phyloP scores from a whole-genome alignment of 306 rosid species.

The Senna siamea region DNA sequence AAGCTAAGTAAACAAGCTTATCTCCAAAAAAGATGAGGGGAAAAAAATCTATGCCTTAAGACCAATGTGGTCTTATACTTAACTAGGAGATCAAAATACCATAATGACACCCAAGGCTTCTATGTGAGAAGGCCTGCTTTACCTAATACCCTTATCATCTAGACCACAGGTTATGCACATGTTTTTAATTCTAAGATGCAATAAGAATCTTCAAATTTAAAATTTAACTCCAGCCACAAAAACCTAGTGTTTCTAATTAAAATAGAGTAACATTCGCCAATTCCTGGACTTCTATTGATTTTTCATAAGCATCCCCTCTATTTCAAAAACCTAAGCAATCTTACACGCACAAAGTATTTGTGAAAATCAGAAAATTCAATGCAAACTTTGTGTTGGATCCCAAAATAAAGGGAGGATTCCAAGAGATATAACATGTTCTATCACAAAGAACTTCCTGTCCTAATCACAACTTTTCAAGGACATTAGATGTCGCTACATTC shows the following conservation, averaged over 20 bases:
- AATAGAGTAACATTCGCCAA: not conserved
- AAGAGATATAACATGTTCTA: not conserved
- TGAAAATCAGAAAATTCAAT: not conserved
- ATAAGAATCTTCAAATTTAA: not conserved
- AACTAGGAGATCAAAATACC: not conserved
- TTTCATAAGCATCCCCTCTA: not conserved
- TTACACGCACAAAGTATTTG: not conserved
- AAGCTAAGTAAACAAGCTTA: not conserved
- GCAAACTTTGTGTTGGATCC: not conserved
- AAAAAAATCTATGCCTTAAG: not conserved
- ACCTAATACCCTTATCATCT: slow-evolving; percentile 6
- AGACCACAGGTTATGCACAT: not conserved
- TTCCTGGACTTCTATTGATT: not conserved
- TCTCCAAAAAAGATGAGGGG: not conserved
- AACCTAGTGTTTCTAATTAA: not conserved
- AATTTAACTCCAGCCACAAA: not conserved
- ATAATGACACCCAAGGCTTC: not conserved
- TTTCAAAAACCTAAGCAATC: not conserved
- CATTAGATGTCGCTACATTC: not conserved
- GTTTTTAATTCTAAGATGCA: not conserved
- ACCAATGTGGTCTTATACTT: not conserved
- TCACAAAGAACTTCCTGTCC: not conserved
- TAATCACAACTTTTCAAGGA: slow-evolving; percentile 4
- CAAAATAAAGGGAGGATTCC: not conserved
- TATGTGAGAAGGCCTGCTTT: not conserved